Conservation (phyloP, 345 rosid genomes). For the Syzygium aromaticum region DNA sequence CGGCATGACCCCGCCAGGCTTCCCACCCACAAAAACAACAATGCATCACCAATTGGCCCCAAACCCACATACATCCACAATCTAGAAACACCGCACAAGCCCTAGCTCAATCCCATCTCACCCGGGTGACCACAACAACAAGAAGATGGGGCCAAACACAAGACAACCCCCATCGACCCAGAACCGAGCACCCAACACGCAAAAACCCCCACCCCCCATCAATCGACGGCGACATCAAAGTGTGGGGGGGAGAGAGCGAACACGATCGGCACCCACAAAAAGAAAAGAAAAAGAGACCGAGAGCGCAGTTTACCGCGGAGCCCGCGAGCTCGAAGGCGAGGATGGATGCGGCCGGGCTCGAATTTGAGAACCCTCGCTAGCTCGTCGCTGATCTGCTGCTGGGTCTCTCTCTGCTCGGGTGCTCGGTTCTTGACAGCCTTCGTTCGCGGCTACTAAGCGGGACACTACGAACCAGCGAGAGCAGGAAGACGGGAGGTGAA, state of each 20-base stretch:
- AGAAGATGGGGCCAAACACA: too few relatives aligned
- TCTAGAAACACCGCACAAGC: background rate
- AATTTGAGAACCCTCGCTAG: background rate
- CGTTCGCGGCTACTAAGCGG: too few relatives aligned
- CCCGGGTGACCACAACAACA: background rate
- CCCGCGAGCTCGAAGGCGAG: background rate
- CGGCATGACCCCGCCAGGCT: too few relatives aligned
- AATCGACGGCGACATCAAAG: background rate
- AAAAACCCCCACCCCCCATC: background rate
- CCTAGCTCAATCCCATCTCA: background rate
- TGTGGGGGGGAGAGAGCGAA: background rate
- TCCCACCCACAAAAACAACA: background rate
- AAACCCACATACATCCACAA: background rate
- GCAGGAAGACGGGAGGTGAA: too few relatives aligned
- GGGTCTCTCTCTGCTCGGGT: too few relatives aligned
- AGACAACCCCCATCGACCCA: background rate
- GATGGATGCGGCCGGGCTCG: background rate
- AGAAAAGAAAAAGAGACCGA: background rate
- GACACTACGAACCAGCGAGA: too few relatives aligned
- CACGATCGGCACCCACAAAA: background rate
- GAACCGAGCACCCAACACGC: background rate
- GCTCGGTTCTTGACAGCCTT: too few relatives aligned
- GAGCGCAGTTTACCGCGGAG: background rate
- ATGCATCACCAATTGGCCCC: background rate
- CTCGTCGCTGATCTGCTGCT: background rate